phyloP scores from a whole-genome alignment of 306 rosid genomes.

The Quercus suber region DNA sequence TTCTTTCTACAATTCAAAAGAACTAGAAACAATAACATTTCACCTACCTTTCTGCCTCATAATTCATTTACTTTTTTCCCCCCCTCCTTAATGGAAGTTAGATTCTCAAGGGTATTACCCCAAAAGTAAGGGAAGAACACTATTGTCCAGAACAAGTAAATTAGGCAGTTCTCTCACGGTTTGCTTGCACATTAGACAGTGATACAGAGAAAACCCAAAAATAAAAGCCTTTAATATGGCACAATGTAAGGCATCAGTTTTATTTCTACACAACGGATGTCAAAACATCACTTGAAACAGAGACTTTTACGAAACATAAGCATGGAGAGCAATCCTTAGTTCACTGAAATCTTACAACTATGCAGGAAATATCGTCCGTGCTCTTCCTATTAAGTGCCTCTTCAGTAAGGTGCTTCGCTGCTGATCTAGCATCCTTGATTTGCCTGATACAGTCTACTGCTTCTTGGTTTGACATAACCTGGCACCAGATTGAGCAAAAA shows the following conservation, averaged over 20 bases:
- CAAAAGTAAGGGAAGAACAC: not conserved
- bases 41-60: not conserved
- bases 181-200: not conserved
- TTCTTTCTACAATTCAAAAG: not conserved
- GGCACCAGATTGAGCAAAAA: slow-evolving; percentile 12
- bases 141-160: not conserved
- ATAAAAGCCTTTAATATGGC: not conserved
- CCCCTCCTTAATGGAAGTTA: not conserved
- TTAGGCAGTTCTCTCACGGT: not conserved
- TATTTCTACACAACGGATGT: not conserved
- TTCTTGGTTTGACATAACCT: slow-evolving; percentile 95
- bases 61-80: not conserved
- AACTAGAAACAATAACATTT: not conserved
- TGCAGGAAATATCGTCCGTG: slow-evolving; percentile 85
- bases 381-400: slow-evolving; percentile 80
- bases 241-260: not conserved
- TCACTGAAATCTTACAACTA: slow-evolving; percentile 72
- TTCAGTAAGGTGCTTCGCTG: slow-evolving; percentile 80
- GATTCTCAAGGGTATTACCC: not conserved
- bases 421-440: slow-evolving; percentile 77
- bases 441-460: slow-evolving; percentile 66
- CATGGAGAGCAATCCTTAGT: slow-evolving; percentile 20
- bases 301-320: not conserved
- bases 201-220: not conserved
- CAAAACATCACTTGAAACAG: not conserved